Base-by-base conservation (phyloP, 2,329 filamentous ascomycete species). In the Coniochaeta sp. region DNA sequence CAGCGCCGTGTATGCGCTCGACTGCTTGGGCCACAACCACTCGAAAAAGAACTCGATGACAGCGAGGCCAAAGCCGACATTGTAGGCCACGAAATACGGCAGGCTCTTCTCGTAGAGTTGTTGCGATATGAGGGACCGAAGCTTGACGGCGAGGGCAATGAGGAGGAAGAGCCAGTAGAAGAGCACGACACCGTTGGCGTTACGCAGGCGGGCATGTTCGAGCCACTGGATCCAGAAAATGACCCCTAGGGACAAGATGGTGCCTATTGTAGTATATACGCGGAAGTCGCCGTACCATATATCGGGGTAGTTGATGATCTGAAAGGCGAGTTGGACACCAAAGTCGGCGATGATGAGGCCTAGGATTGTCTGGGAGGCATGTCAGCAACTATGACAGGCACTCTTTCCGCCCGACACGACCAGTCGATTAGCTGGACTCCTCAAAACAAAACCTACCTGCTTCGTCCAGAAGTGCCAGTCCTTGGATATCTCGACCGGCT, bases 401-500 rank as follows among this genome's bases (percentile, higher is more conserved):
- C 19, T 24, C 8, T 12, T 36, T 36, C 6, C 6, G 14, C 9
- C 6, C 8, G 30, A 32, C 30, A 32, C 30, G 30, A 10, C 10
- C 5, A 32, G 30, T 6, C 30, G 30, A 32, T 32, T 10, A 36
- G 34, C 16, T 16, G 16, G 32, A n/a, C n/a, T 17, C 9, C 54
- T 40, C 12, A 16, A 9, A n/a, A n/a, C n/a, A n/a, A 55, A 40
- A 32, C 82, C 67, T 79, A 95, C 91, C 84, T 97, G 81, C 76
- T 99, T 99, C 12, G 87, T 79, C 80, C 91, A 97, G 73, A 98
- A 98, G 72, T 95, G 91, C 87, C 89, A 91, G 73, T 96, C 89
- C 80, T 91, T 96, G 65, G 83, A 78, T 19, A 93, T 84, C 0
- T 84, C 82, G 58, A 85, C 70, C 40, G 87, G 79, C 58, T 84